These are phyloP conservation scores for Phaeosphaeria sp. DNA, from an alignment of 2,329 filamentous ascomycete genomes.

Conservation along the genomic window DNA sequence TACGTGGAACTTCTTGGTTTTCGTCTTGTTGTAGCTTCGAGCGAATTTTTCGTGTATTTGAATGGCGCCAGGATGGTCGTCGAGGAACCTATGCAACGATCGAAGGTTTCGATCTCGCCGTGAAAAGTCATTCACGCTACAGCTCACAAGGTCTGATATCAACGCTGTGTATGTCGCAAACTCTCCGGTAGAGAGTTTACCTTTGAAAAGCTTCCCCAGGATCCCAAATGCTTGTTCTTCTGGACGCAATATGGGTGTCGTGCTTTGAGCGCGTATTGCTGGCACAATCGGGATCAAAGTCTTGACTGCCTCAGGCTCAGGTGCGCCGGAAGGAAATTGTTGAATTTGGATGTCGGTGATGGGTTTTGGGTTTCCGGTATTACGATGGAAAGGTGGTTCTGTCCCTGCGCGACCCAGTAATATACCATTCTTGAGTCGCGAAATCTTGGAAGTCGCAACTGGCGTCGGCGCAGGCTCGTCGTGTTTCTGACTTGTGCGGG, in stretches of 20 bases:
- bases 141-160: not conserved
- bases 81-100: not conserved
- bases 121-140: not conserved
- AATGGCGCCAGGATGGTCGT: not conserved
- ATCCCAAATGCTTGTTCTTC: not conserved
- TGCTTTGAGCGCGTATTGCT: not conserved
- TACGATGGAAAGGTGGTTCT: not conserved
- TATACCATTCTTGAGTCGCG: not conserved
- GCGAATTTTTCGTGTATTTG: conserved; percentile 1
- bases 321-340: too few relatives aligned
- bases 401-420: not conserved
- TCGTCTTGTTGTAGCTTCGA: not conserved
- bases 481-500: not conserved
- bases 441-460: not conserved
- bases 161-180: not conserved
- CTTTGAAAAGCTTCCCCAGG: not conserved
- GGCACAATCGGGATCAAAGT: not conserved
- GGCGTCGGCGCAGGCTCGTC: not conserved
- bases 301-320: not conserved
- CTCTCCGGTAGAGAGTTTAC: not conserved
- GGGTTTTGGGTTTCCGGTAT: too few relatives aligned
- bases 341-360: too few relatives aligned
- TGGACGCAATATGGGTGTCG: not conserved
- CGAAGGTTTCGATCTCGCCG: not conserved
- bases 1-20: not conserved